Conservation (phyloP, 768 basidiomycete genomes). For the Cystofilobasidium ferigula region DNA sequence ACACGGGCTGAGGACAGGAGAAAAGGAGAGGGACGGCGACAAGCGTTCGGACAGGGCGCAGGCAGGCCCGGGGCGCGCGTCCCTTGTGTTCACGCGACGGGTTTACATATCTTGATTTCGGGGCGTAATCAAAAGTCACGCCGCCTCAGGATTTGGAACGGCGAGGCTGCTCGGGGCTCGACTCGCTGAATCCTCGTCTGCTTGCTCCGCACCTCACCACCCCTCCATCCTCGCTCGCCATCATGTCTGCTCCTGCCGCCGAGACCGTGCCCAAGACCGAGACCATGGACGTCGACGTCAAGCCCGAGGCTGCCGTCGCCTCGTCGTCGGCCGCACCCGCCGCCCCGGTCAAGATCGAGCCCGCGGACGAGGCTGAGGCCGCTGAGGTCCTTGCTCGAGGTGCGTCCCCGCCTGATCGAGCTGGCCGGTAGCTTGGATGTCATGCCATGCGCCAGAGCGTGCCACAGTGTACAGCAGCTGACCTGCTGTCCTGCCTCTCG, state of each 20-base stretch:
- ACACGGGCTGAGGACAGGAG: not conserved
- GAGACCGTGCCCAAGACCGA: not conserved
- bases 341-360: slow-evolving; percentile 1
- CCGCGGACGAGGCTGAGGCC: slow-evolving; percentile 16
- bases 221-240: not conserved
- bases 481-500: not conserved
- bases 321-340: not conserved
- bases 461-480: not conserved
- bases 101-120: not conserved
- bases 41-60: not conserved
- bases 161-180: not conserved
- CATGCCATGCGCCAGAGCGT: not conserved
- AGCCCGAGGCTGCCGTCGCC: slow-evolving; percentile 1
- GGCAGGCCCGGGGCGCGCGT: too few species aligned
- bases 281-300: slow-evolving; percentile 17
- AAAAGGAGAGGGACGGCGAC: not conserved
- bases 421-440: not conserved
- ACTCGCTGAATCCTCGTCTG: not conserved
- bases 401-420: not conserved
- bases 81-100: too few species aligned
- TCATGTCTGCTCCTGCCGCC: slow-evolving; percentile 1
- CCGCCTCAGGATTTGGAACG: too few species aligned
- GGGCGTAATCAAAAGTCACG: not conserved
- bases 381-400: slow-evolving; percentile 18
- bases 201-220: not conserved